phyloP scores from a whole-genome alignment of 1,284 basidiomycete genomes.

The Apiotrichum gamsii region DNA sequence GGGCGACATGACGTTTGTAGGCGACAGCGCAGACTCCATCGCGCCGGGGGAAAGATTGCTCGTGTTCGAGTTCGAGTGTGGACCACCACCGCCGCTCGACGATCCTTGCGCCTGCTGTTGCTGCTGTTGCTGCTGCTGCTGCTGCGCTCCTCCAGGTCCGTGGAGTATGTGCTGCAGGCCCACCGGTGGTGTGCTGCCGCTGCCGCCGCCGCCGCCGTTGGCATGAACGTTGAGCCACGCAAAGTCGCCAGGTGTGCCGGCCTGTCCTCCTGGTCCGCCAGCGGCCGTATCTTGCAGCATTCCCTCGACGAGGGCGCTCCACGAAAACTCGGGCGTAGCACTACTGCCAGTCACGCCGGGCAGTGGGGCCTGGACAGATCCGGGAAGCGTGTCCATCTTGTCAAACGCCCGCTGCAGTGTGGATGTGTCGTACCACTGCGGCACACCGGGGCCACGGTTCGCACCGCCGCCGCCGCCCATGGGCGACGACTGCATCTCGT shows the following conservation, averaged over 20 bases:
- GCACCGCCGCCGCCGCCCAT: neutral
- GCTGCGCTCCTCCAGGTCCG: no score
- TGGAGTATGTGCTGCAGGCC: no score
- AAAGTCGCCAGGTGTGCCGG: slow-evolving; percentile 5
- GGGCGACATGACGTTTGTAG: slow-evolving; percentile 3
- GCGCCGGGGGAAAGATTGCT: neutral
- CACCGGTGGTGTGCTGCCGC: no score
- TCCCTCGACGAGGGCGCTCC: slow-evolving; percentile 18
- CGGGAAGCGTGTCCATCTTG: neutral
- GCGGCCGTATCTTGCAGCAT: slow-evolving; percentile 8
- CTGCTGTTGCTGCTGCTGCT: neutral
- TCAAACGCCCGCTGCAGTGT: neutral
- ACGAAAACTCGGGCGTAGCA: slow-evolving; percentile 10
- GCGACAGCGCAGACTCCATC: neutral
- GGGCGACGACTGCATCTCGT: neutral
- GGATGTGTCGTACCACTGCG: slow-evolving; percentile 5
- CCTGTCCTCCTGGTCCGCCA: no score
- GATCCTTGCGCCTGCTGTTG: neutral
- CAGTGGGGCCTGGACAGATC: no score
- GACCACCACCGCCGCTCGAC: neutral
- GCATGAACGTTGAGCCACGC: slow-evolving; percentile 10
- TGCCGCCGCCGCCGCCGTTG: neutral
- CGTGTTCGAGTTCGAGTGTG: no score
- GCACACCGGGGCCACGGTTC: neutral
- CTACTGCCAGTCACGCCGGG: neutral